Base-by-base conservation (phyloP, 1,284 basidiomycete genomes). In the Malassezia cuniculi region DNA sequence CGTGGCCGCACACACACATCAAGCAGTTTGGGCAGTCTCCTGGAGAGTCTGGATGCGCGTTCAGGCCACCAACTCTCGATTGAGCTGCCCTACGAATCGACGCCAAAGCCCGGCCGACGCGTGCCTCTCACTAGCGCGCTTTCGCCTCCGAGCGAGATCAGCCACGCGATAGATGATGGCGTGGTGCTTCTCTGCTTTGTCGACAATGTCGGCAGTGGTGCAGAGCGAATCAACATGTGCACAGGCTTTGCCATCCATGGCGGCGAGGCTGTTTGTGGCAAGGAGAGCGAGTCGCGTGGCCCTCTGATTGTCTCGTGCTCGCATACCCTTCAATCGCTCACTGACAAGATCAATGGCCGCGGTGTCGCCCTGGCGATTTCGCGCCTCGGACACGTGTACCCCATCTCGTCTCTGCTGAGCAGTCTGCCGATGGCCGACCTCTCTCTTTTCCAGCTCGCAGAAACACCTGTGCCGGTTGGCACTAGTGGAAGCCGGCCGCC, bases 161-260 rank as follows among this genome's bases (percentile, higher is more conserved):
- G 47, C 52, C 25, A 36, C 11, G 52, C 49, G 6, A 50, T 50
- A 6, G 66, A 69, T 34, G 69, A 72, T 33, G 71, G 70, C 20
- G 68, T 75, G 1, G 68, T 78, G 9, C 66, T 79, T 31, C 68
- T 82, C n/a, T 78, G 76, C 4, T 79, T 81, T 50, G 75, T 75
- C 29, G 48, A 55, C 6, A 47, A 52, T 6, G 20, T 60, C 24
- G 41, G 41, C n/a, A 55, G 67, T 5, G 66, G 65, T n/a, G 57
- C 65, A 6, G 71, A 75, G 49, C 73, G 73, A 48, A 69, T 80
- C 31, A 73, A 73, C 6, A 59, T 80, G 15, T 77, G 75, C 39
- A 78, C 77, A 6, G 79, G 76, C 1, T 82, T 82, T 60, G 74
- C 72, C 2, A 55, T 81, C 7, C 53, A 62, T 25, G 61, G 57